A percentile compares a stretch with the other conserved stretches of the same genome.
These are phyloP conservation scores for Trametes elegans DNA, from an alignment of 768 basidiomycete species.

Conservation along the genomic window DNA sequence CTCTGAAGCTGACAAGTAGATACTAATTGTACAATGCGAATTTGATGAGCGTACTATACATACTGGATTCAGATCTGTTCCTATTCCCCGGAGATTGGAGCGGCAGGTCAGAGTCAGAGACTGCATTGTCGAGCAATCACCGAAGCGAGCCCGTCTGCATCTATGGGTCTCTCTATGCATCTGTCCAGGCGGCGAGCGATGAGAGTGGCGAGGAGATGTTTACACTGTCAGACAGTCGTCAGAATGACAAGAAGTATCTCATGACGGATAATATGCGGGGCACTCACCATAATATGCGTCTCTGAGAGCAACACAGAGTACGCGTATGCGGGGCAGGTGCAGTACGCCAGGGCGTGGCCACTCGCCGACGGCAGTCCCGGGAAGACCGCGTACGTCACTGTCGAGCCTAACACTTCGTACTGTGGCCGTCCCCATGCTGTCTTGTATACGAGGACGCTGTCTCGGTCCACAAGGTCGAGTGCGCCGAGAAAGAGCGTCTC, in stretches of 20 bases:
- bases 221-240: constrained; percentile 52
- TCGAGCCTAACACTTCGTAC: constrained; percentile 70
- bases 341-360: constrained; percentile 42
- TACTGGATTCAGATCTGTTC: too few species aligned
- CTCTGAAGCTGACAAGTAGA: not conserved
- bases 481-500: constrained; percentile 66
- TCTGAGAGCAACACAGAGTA: constrained; percentile 59
- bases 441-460: constrained; percentile 60
- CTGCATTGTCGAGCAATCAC: constrained; percentile 33
- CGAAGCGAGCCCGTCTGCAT: constrained; percentile 47
- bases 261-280: too few species aligned
- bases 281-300: constrained; percentile 61
- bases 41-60: too few species aligned
- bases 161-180: constrained; percentile 48
- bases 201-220: constrained; percentile 69
- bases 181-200: constrained; percentile 55
- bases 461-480: constrained; percentile 72
- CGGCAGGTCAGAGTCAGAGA: not conserved
- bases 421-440: constrained; percentile 56
- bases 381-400: constrained; percentile 57
- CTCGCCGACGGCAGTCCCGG: constrained; percentile 35
- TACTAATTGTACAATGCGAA: not conserved
- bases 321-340: constrained; percentile 73
- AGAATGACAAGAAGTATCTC: too few species aligned
- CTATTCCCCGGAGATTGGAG: too few species aligned